These are phyloP conservation scores for Camelina sativa DNA, from an alignment of 345 rosid genomes.

Conservation along the genomic window DNA sequence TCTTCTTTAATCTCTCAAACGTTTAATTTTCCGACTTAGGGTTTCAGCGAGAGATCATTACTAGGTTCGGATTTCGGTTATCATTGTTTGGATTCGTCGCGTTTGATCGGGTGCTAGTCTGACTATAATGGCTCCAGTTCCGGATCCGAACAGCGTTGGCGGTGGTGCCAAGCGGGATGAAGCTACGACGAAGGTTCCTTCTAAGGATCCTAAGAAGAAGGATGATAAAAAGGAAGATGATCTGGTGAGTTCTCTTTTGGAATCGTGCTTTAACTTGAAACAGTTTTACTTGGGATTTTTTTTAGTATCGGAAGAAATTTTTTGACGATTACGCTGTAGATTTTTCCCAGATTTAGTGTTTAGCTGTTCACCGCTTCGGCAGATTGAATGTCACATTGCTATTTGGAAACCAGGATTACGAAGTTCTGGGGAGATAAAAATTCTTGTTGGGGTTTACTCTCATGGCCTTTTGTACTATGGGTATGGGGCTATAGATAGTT, in stretches of 20 bases:
- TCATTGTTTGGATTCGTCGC: conserved; percentile 12
- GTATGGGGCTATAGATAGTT: not conserved
- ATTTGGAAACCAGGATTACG: not conserved
- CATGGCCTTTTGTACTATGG: not conserved
- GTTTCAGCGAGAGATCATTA: conserved; percentile 11
- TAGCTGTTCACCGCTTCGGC: not conserved
- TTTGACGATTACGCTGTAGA: conserved; percentile 1
- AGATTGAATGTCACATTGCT: conserved; percentile 16
- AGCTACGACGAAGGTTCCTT: conserved; percentile 60
- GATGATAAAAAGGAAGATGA: conserved; percentile 94
- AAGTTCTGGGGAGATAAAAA: not conserved
- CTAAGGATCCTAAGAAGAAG: conserved; percentile 88
- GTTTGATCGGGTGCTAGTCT: conserved; percentile 23
- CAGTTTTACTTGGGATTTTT: not conserved
- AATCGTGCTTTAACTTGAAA: not conserved
- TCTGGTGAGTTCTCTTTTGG: conserved; percentile 55
- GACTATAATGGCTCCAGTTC: conserved; percentile 50
- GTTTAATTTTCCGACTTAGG: conserved; percentile 20
- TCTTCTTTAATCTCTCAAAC: not conserved
- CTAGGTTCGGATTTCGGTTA: not conserved
- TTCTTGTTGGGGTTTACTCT: conserved; percentile 9
- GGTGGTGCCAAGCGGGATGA: conserved; percentile 58
- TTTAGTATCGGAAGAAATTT: conserved; percentile 10
- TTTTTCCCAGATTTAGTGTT: conserved; percentile 12
- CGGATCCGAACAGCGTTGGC: conserved; percentile 61